A percentile compares a stretch with the other conserved stretches of the same genome.
These are phyloP conservation scores for Simmondsia chinensis DNA, from an alignment of 148 eudicot genomes.

Conservation along the genomic window DNA sequence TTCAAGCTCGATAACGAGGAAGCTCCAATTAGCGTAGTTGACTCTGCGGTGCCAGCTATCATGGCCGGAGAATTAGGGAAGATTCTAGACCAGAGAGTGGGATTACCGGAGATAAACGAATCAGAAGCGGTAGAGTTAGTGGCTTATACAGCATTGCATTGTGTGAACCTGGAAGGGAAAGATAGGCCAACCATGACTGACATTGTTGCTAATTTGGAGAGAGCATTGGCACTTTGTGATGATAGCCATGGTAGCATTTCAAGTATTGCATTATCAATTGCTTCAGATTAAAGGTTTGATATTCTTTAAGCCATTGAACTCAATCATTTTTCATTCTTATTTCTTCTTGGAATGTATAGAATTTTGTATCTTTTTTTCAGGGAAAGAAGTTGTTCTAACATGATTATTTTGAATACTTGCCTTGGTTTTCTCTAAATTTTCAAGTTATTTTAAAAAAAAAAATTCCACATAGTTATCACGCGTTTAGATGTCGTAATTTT, in stretches of 20 bases:
- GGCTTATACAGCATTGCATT: constrained; percentile 78
- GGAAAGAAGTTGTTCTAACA: too few species aligned
- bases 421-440: too few species aligned
- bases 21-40: constrained; percentile 62
- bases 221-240: constrained; percentile 57
- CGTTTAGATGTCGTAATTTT: too few species aligned
- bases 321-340: constrained; percentile 7
- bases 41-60: constrained; percentile 61
- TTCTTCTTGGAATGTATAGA: too few species aligned
- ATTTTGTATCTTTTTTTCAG: too few species aligned
- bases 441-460: too few species aligned
- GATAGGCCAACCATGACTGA: constrained; percentile 85
- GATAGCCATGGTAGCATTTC: constrained; percentile 85
- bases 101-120: constrained; percentile 50
- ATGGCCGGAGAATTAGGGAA: constrained; percentile 51
- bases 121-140: constrained; percentile 87
- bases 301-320: constrained; percentile 9
- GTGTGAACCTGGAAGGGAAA: constrained; percentile 85
- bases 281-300: constrained; percentile 44
- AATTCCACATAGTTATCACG: too few species aligned
- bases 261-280: constrained; percentile 53
- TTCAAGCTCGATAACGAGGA: constrained; percentile 41
- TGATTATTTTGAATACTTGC: too few species aligned
- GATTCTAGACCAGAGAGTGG: constrained; percentile 68
- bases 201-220: constrained; percentile 79